Conservation (phyloP, 306 rosid genomes). For the Myrica gale region DNA sequence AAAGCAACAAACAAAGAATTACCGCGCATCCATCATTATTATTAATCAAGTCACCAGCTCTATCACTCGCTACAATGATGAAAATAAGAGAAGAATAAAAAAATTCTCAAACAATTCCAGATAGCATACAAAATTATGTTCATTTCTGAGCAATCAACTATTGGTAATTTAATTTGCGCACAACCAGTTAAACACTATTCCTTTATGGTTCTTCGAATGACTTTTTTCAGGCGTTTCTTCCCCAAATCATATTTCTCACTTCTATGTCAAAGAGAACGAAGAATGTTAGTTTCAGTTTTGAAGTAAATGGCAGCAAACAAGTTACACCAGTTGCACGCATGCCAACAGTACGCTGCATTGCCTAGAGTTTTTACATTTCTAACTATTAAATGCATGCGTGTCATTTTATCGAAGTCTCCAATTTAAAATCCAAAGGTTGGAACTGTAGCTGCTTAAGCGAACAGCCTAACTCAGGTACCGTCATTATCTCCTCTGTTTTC, state of each 20-base stretch:
- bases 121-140: not conserved
- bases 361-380: not conserved
- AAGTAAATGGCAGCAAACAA: not conserved
- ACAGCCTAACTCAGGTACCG: too few relatives aligned
- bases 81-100: not conserved
- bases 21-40: slow-evolving; percentile 1
- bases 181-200: not conserved
- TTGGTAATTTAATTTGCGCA: not conserved
- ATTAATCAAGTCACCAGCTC: not conserved
- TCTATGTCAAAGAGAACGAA: not conserved
- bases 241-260: not conserved
- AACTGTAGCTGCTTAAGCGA: too few relatives aligned
- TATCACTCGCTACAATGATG: not conserved
- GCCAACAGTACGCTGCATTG: not conserved
- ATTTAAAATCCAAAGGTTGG: too few relatives aligned
- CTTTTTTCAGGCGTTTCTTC: not conserved
- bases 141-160: not conserved
- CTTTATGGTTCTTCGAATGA: not conserved
- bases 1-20: not conserved
- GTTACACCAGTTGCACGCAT: not conserved
- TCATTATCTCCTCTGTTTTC: not conserved
- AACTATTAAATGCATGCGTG: not conserved
- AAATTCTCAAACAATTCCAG: not conserved
- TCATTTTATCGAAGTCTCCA: too few relatives aligned
- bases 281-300: not conserved